Evolutionary conservation across 106 monocot genomes (phyloP).

Genomic region (Dendrobium nobile): DNA sequence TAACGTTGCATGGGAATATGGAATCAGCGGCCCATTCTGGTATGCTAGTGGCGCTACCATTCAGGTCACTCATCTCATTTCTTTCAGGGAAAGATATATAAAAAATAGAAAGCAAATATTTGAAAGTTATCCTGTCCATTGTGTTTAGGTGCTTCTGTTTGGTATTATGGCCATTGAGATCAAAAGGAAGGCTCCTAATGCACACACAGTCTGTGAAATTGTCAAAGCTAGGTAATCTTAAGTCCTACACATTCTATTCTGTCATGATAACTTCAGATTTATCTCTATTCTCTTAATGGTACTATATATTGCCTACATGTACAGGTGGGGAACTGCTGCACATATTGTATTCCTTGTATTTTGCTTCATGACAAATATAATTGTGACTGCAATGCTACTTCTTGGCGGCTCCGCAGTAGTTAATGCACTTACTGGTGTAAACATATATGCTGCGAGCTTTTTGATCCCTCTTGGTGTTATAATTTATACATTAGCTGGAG

Average conservation of each 20-base stretch:
- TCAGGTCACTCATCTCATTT: conserved; percentile 47
- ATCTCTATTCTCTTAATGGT: neutral
- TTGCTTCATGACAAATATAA: conserved; percentile 98
- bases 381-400: conserved; percentile 96
- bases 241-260: neutral
- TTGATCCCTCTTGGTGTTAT: conserved; percentile 91
- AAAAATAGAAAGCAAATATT: neutral
- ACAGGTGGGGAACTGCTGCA: conserved; percentile 88
- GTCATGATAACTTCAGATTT: neutral
- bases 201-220: conserved; percentile 96
- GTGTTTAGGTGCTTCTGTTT: conserved; percentile 74
- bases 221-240: conserved; percentile 64
- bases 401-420: conserved; percentile 95
- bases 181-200: conserved; percentile 88
- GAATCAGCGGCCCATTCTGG: conserved; percentile 97
- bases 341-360: conserved; percentile 83
- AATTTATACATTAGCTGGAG: conserved; percentile 88
- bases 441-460: conserved; percentile 89
- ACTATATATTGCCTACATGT: neutral
- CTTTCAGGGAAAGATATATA: neutral
- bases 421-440: conserved; percentile 88
- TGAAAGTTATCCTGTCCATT: neutral
- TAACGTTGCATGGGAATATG: conserved; percentile 97
- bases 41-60: conserved; percentile 98
- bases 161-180: conserved; percentile 99